Evolutionary conservation across 208 protist genomes (phyloP).

Genomic region (Trypanosoma scelopori): DNA sequence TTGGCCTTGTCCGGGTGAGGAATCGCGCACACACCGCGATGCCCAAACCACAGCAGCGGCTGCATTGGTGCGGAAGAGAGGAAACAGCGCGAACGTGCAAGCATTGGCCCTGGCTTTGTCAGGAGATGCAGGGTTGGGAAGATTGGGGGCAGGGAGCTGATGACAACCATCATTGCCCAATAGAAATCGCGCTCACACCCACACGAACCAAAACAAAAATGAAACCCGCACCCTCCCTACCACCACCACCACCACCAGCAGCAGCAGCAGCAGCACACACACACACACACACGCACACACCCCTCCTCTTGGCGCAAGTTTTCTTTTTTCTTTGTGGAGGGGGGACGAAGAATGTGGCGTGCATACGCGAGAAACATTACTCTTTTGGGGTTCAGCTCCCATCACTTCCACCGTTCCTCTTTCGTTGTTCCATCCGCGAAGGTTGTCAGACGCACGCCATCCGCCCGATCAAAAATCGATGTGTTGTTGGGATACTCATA

Average conservation of each 20-base stretch:
- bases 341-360: conserved; percentile 7
- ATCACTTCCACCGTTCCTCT: conserved; percentile 43
- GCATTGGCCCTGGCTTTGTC: conserved; percentile 13
- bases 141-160: background rate
- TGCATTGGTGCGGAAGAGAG: conserved; percentile 18
- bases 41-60: conserved; percentile 42
- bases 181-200: too few relatives aligned
- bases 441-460: conserved; percentile 78
- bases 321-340: background rate
- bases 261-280: too few relatives aligned
- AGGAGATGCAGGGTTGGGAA: conserved; percentile 15
- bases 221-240: too few relatives aligned
- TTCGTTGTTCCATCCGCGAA: conserved; percentile 69
- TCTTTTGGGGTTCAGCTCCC: background rate
- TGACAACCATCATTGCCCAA: background rate
- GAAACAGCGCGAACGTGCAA: conserved; percentile 6
- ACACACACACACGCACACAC: too few relatives aligned
- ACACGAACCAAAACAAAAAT: too few relatives aligned
- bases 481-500: conserved; percentile 80
- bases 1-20: conserved; percentile 78
- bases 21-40: conserved; percentile 64
- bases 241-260: too few relatives aligned
- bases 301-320: too few relatives aligned
- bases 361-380: background rate
- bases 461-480: conserved; percentile 68